These are phyloP conservation scores for Hypoxylon sp. DNA, from an alignment of 2,329 filamentous ascomycete species.

Conservation along the genomic window DNA sequence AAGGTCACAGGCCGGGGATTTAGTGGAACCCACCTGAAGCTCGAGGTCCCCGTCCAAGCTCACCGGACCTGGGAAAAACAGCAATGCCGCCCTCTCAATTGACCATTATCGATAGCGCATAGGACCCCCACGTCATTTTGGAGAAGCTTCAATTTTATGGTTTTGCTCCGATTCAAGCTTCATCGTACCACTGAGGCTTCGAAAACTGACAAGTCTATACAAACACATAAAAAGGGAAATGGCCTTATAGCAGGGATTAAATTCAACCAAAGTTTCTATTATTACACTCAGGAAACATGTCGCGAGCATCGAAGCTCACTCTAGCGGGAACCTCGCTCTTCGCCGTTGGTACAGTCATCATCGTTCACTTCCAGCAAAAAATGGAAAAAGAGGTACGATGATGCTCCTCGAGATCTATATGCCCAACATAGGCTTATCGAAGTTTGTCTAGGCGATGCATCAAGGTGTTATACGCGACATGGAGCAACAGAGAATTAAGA, in stretches of 20 bases:
- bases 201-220: background rate
- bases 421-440: conserved; percentile 15
- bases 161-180: conserved; percentile 17
- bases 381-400: conserved; percentile 81
- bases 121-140: conserved; percentile 36
- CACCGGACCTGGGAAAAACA: conserved; percentile 40
- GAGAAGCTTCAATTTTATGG: conserved; percentile 23
- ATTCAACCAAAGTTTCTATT: background rate
- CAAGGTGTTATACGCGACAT: conserved; percentile 93
- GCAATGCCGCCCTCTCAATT: conserved; percentile 31
- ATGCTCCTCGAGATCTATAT: background rate
- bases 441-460: conserved; percentile 83
- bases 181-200: background rate
- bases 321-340: conserved; percentile 82
- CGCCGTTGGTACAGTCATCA: conserved; percentile 80
- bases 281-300: conserved; percentile 72
- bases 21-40: conserved; percentile 15
- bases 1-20: conserved; percentile 29
- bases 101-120: conserved; percentile 34
- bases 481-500: conserved; percentile 91
- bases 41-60: conserved; percentile 1
- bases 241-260: conserved; percentile 14
- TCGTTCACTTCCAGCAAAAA: conserved; percentile 92
- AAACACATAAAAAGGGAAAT: conserved; percentile 2
- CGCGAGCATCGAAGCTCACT: conserved; percentile 88